Base-by-base conservation (phyloP, 2,329 filamentous ascomycete genomes). In the Cladophialophora immunda region DNA sequence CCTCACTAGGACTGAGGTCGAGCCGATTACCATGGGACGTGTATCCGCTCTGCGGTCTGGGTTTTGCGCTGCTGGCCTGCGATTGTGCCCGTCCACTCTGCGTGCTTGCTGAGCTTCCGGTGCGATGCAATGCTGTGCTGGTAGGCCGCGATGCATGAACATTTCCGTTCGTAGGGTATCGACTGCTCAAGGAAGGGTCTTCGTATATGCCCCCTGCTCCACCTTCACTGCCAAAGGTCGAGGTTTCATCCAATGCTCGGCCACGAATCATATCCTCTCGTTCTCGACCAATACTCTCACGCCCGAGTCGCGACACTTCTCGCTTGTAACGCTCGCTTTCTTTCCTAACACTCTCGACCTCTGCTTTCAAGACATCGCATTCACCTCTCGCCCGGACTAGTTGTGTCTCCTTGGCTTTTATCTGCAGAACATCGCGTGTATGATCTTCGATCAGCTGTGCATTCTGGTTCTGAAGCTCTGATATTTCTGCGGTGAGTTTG, bases 341-440 rank as follows among this genome's bases (percentile, higher is more conserved):
- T 62, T 94, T 89, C 69, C 91, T 86, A 61, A 97, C 86, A 65
- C 92, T 90, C 68, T 95, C 92, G 60, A 95, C 93, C 66, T 89
- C 90, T 74, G 93, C 90, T 76, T 97, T 93, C 0, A 94, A 92
- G 0, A 92, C 89, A 77, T 98, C 94, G 34, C 91, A 92, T 75
- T 99, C 95, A 71, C 92, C 93, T 62, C 94, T 87, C 11, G 95
- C 94, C 53, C 95, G 90, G 9, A 98, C 94, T 4, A 99, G 86
- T 75, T 99, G 95, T 2, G 95, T 98, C 79, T 99, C 95, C 80
- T 99, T 99, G 15, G 95, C 95, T 78, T 98, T 98, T 81, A 99
- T 96, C 73, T 93, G 95, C 50, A 99, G 84, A 0, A 97, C 93
- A 74, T 99, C 94, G 56, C 94, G 87, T 0, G 95, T 99, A 78